A percentile compares a stretch with the other conserved stretches of the same genome.
phyloP scores from a whole-genome alignment of 495 filamentous ascomycete genomes.

The Lasiosphaeria ovina region DNA sequence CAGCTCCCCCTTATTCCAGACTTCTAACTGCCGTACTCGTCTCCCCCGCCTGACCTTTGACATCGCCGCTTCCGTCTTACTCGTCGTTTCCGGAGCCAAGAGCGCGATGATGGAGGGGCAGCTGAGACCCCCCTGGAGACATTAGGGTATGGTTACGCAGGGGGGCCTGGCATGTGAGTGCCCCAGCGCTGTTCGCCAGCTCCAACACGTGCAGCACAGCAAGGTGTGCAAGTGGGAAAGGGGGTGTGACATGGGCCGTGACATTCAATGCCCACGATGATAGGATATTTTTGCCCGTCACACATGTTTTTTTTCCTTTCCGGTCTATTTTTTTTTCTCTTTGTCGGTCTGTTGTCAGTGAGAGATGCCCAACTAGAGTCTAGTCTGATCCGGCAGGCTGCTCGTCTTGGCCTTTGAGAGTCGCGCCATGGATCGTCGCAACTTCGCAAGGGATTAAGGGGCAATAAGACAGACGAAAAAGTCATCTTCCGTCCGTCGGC shows the following conservation, averaged over 20 bases:
- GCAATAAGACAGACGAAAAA: neutral
- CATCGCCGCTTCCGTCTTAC: neutral
- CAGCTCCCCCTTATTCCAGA: constrained; percentile 4
- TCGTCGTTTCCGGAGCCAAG: constrained; percentile 3
- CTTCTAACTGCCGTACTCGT: neutral
- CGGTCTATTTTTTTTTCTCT: neutral
- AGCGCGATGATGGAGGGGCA: constrained; percentile 9
- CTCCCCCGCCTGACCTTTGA: too few species aligned
- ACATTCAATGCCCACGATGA: neutral
- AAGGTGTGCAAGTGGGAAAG: neutral
- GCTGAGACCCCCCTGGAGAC: constrained; percentile 9
- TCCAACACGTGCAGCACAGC: neutral
- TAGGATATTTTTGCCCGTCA: too few species aligned
- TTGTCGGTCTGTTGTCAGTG: neutral
- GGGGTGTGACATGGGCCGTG: neutral
- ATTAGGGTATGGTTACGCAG: constrained; percentile 4
- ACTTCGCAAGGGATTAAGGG: neutral
- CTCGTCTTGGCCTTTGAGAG: neutral
- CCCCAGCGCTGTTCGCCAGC: neutral
- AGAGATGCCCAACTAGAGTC: neutral
- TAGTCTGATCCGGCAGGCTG: neutral
- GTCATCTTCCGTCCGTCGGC: neutral
- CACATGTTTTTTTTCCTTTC: neutral
- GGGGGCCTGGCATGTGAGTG: neutral
- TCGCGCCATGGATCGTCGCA: neutral